Evolutionary conservation across 2,329 filamentous ascomycete genomes (phyloP).

Genomic region (Colletotrichum sp.): DNA sequence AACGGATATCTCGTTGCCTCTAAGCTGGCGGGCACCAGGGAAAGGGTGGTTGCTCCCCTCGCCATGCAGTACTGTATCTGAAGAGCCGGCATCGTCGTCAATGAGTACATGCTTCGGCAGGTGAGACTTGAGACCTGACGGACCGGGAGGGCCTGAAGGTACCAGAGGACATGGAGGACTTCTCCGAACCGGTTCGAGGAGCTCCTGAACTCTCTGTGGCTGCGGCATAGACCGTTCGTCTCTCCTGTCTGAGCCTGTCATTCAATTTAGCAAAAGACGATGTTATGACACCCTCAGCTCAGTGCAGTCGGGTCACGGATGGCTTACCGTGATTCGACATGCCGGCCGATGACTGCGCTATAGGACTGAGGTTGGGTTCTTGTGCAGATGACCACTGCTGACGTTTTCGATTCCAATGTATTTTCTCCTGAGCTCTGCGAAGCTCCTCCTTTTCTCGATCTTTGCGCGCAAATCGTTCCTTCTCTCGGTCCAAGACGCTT

Average conservation of each 20-base stretch:
- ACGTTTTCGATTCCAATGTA: conserved; percentile 50
- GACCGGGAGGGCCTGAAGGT: not conserved
- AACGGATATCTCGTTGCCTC: not conserved
- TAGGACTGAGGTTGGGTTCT: conserved; percentile 55
- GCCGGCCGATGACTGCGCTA: conserved; percentile 42
- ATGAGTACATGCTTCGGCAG: conserved; percentile 1
- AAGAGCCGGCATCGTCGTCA: conserved; percentile 29
- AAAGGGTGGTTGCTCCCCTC: conserved; percentile 28
- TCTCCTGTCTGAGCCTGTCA: not conserved
- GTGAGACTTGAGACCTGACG: not conserved
- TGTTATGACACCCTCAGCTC: not conserved
- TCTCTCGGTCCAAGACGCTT: conserved; percentile 31
- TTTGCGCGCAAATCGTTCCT: conserved; percentile 48
- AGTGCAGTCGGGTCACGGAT: not conserved
- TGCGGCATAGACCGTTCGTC: not conserved
- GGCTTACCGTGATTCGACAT: conserved; percentile 12
- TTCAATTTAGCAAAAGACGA: not conserved
- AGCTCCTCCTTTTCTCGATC: conserved; percentile 44
- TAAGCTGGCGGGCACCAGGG: not conserved
- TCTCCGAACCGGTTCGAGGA: conserved; percentile 18
- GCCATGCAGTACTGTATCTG: conserved; percentile 43
- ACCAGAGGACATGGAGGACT: not conserved
- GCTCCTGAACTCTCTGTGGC: not conserved
- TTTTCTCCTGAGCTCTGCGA: conserved; percentile 33
- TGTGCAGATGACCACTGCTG: conserved; percentile 57